Conservation (phyloP, 345 rosid species). For the Gossypium bickii region DNA sequence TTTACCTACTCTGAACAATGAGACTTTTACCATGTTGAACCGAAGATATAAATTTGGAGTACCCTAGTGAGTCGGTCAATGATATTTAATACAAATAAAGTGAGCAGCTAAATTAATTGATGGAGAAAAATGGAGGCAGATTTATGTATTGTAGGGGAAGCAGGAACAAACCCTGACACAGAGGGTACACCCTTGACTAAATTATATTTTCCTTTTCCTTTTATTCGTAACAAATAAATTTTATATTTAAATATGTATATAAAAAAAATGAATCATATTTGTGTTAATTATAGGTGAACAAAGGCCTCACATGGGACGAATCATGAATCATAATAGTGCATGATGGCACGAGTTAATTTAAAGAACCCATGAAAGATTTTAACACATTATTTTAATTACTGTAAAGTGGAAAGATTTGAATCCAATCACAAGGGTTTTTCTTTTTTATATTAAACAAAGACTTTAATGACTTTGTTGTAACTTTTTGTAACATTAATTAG, state of each 20-base stretch:
- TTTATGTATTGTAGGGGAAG: neutral
- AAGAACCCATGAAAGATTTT: neutral
- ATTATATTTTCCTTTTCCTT: too few relatives aligned
- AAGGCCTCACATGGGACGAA: conserved; percentile 10
- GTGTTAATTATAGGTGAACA: neutral
- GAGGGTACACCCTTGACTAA: too few relatives aligned
- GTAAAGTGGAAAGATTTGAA: neutral
- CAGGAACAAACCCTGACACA: neutral
- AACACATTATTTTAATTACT: neutral
- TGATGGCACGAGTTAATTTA: neutral
- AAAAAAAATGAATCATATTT: too few relatives aligned
- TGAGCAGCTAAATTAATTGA: neutral
- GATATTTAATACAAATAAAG: too few relatives aligned
- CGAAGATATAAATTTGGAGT: too few relatives aligned
- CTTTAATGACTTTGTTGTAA: neutral
- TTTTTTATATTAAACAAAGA: neutral
- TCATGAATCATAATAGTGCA: conserved; percentile 10
- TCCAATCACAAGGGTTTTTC: neutral
- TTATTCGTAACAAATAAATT: too few relatives aligned
- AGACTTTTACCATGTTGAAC: too few relatives aligned
- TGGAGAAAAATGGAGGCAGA: neutral
- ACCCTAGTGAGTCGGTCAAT: too few relatives aligned
- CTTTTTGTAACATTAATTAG: conserved; percentile 10
- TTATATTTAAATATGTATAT: too few relatives aligned
- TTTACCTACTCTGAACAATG: too few relatives aligned